Evolutionary conservation across 257 asterid genomes (phyloP).

Genomic region (Galeopsis tetrahit): DNA sequence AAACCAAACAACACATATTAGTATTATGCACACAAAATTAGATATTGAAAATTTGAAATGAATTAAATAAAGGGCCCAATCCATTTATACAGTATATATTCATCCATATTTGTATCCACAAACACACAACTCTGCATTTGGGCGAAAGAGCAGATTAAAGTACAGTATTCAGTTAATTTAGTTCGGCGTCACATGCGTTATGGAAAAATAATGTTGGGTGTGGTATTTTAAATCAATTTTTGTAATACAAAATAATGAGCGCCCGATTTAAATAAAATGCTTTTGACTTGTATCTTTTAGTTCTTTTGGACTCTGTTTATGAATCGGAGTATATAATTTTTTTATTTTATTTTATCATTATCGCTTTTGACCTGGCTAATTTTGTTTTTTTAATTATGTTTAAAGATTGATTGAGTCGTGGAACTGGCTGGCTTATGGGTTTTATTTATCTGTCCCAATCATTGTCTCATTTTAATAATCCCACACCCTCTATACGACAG

Average conservation of each 20-base stretch:
- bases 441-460: background rate
- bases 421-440: constrained; percentile 30
- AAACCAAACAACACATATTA: no score
- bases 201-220: background rate
- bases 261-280: background rate
- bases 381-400: background rate
- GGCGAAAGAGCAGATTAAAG: background rate
- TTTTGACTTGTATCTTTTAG: no score
- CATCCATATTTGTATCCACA: background rate
- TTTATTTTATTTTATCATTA: no score
- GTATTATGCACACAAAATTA: no score
- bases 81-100: background rate
- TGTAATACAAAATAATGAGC: constrained; percentile 18
- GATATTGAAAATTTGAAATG: no score
- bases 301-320: no score
- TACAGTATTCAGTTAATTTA: background rate
- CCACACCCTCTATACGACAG: background rate
- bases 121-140: background rate
- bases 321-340: no score
- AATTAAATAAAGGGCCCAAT: background rate
- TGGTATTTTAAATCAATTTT: background rate
- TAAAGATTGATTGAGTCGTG: constrained; percentile 6
- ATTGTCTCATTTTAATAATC: background rate
- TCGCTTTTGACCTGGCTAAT: background rate
- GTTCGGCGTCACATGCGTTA: constrained; percentile 26